Evolutionary conservation across 805 yeast species (phyloP).

Genomic region (Ogataea philodendri): DNA sequence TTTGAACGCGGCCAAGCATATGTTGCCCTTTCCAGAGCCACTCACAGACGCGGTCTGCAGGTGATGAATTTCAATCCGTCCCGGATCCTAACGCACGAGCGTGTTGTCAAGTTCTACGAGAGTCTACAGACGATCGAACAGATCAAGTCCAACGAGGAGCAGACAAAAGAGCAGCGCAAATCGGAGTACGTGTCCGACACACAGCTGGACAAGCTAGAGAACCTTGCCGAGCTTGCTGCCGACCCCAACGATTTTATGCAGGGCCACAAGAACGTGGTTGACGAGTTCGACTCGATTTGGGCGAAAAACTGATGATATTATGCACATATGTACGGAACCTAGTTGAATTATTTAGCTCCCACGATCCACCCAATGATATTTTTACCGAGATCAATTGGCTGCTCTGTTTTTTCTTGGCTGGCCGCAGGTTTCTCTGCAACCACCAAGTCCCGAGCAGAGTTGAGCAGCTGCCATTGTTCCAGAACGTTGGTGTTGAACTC

Average conservation of each 20-base stretch:
- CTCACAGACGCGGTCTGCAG: slow-evolving; percentile 74
- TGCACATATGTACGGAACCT: not conserved
- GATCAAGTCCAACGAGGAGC: slow-evolving; percentile 12
- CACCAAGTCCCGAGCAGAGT: slow-evolving; percentile 33
- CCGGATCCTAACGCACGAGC: slow-evolving; percentile 66
- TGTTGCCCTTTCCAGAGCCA: slow-evolving; percentile 90
- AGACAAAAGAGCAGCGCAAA: slow-evolving; percentile 1
- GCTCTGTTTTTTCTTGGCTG: slow-evolving; percentile 12
- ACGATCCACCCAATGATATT: slow-evolving; percentile 37
- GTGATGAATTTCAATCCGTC: slow-evolving; percentile 65
- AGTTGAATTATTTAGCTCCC: slow-evolving; percentile 28
- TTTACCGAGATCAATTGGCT: slow-evolving; percentile 29
- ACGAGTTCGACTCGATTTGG: slow-evolving; percentile 5
- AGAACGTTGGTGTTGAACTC: slow-evolving; percentile 56
- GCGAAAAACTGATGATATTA: not conserved
- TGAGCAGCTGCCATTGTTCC: slow-evolving; percentile 58
- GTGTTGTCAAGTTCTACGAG: slow-evolving; percentile 68
- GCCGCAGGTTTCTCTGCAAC: slow-evolving; percentile 10
- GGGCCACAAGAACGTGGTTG: slow-evolving; percentile 1
- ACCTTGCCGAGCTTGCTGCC: slow-evolving; percentile 13
- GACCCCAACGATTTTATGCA: slow-evolving; percentile 16
- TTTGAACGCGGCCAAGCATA: slow-evolving; percentile 96
- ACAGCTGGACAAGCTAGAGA: slow-evolving; percentile 14
- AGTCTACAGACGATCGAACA: slow-evolving; percentile 41
- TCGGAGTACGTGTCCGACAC: slow-evolving; percentile 5